Evolutionary conservation across 352 stramenopile species (phyloP).

Genomic region (Phytophthora pini): DNA sequence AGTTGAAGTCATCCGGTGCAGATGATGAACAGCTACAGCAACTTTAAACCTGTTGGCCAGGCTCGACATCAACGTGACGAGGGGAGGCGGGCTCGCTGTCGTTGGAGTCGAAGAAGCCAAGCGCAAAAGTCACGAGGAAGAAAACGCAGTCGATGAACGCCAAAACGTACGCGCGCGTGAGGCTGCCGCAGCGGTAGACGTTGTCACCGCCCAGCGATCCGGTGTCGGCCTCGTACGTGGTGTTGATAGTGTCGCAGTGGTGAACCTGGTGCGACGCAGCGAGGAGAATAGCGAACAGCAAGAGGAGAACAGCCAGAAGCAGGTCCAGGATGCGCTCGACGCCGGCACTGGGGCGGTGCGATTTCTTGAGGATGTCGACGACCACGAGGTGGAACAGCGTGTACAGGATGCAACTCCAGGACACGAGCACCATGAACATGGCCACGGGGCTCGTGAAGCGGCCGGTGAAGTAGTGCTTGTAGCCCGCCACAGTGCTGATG

Average conservation of each 20-base stretch:
- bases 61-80: slow-evolving; percentile 29
- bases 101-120: slow-evolving; percentile 28
- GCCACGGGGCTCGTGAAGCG: slow-evolving; percentile 47
- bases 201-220: slow-evolving; percentile 22
- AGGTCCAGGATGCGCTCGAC: slow-evolving; percentile 44
- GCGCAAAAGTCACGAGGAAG: slow-evolving; percentile 37
- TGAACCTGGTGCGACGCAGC: slow-evolving; percentile 41
- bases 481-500: slow-evolving; percentile 34
- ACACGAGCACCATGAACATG: slow-evolving; percentile 50
- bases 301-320: slow-evolving; percentile 39
- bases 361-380: slow-evolving; percentile 51
- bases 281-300: slow-evolving; percentile 47
- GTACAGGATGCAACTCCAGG: slow-evolving; percentile 57
- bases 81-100: slow-evolving; percentile 14
- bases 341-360: slow-evolving; percentile 35
- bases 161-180: slow-evolving; percentile 45
- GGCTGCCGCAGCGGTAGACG: slow-evolving; percentile 51
- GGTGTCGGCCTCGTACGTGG: slow-evolving; percentile 34
- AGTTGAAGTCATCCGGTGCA: slow-evolving; percentile 10
- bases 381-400: slow-evolving; percentile 48
- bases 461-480: slow-evolving; percentile 48
- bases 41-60: slow-evolving; percentile 32
- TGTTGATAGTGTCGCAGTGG: slow-evolving; percentile 45
- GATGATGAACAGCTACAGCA: not conserved
- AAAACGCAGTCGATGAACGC: slow-evolving; percentile 44